phyloP scores from a whole-genome alignment of 2,329 filamentous ascomycete species.

The Coleophoma cylindrospora region DNA sequence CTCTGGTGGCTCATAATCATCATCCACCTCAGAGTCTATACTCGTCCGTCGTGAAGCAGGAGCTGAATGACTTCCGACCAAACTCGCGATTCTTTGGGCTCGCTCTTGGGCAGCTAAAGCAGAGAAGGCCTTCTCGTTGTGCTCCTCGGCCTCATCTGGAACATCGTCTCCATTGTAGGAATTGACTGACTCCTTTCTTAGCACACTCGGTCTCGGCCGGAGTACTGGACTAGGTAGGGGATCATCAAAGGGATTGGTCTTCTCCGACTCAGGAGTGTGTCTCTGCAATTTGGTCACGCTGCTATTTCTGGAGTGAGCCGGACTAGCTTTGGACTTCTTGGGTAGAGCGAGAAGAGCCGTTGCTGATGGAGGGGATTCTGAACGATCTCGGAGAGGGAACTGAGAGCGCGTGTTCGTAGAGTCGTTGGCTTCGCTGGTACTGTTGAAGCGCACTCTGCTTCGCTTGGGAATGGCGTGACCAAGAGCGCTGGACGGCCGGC shows the following conservation, averaged over 20 bases:
- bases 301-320: conserved; percentile 21
- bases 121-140: conserved; percentile 23
- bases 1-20: conserved; percentile 4
- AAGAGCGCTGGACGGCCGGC: conserved; percentile 18
- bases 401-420: conserved; percentile 18
- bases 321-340: conserved; percentile 10
- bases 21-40: conserved; percentile 19
- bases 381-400: conserved; percentile 17
- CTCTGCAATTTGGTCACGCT: conserved; percentile 13
- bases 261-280: conserved; percentile 18
- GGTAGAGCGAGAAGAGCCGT: conserved; percentile 5
- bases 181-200: conserved; percentile 18
- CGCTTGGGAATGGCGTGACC: conserved; percentile 10
- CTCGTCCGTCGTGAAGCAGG: conserved; percentile 24
- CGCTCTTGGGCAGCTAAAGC: conserved; percentile 25
- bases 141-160: conserved; percentile 12
- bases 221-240: conserved; percentile 6
- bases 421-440: conserved; percentile 25
- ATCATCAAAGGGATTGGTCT: conserved; percentile 22
- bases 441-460: conserved; percentile 26
- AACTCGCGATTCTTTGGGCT: conserved; percentile 22
- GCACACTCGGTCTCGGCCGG: conserved; percentile 19
- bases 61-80: conserved; percentile 24
- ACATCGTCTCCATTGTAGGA: conserved; percentile 1
- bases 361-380: conserved; percentile 5